Evolutionary conservation across 768 basidiomycete species (phyloP).

Genomic region (Xerocomus brunneocitrinus): DNA sequence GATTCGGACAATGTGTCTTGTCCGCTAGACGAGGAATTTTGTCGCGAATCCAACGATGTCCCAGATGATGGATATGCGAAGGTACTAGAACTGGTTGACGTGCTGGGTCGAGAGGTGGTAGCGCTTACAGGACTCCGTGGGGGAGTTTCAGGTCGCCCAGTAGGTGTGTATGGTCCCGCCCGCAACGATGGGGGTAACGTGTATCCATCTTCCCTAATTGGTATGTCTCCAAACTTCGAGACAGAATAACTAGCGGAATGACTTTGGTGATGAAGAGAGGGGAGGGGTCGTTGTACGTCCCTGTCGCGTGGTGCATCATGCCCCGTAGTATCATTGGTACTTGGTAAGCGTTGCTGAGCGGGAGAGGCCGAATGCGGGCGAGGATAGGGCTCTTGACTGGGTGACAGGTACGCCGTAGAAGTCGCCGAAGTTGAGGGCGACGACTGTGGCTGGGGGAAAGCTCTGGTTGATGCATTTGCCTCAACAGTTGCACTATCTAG

Average conservation of each 20-base stretch:
- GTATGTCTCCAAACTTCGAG: constrained; percentile 31
- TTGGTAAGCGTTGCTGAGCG: constrained; percentile 29
- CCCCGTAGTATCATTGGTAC: constrained; percentile 10
- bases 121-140: constrained; percentile 63
- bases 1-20: constrained; percentile 33
- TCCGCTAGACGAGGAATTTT: constrained; percentile 26
- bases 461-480: constrained; percentile 12
- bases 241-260: constrained; percentile 25
- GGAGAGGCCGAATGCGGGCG: constrained; percentile 58
- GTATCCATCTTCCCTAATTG: constrained; percentile 29
- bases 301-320: constrained; percentile 25
- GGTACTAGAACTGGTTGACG: constrained; percentile 30
- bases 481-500: constrained; percentile 20
- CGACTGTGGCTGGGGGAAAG: constrained; percentile 24
- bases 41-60: constrained; percentile 24
- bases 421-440: constrained; percentile 18
- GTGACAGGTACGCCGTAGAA: constrained; percentile 34
- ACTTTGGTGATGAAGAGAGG: constrained; percentile 21
- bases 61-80: constrained; percentile 25
- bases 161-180: constrained; percentile 22
- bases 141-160: constrained; percentile 41
- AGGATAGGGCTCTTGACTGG: constrained; percentile 53
- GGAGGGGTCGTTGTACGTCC: constrained; percentile 27
- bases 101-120: constrained; percentile 38
- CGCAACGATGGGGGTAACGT: constrained; percentile 26